These are phyloP conservation scores for Ophiostoma populinum DNA, from an alignment of 2,329 filamentous ascomycete genomes.

Conservation along the genomic window DNA sequence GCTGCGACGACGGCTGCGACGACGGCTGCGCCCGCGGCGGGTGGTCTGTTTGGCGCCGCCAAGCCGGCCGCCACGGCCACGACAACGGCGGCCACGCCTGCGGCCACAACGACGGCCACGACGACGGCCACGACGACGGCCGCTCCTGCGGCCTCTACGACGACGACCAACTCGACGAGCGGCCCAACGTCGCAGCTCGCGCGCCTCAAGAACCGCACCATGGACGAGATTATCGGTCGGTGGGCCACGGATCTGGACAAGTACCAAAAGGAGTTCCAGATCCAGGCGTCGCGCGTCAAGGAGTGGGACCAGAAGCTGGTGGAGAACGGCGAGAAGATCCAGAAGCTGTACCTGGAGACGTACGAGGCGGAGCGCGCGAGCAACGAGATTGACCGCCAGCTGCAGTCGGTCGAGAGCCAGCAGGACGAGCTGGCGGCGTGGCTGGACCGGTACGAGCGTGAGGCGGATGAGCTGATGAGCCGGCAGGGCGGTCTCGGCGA, in stretches of 20 bases:
- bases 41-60: constrained; percentile 10
- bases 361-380: constrained; percentile 89
- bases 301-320: constrained; percentile 86
- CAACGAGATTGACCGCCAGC: constrained; percentile 81
- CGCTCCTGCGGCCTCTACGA: constrained; percentile 10
- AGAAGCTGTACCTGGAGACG: constrained; percentile 78
- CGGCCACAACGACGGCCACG: constrained; percentile 17
- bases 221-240: constrained; percentile 95
- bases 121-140: constrained; percentile 14
- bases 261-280: constrained; percentile 92
- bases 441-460: constrained; percentile 79
- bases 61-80: constrained; percentile 11
- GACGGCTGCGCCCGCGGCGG: constrained; percentile 12
- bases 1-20: constrained; percentile 15
- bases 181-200: constrained; percentile 75
- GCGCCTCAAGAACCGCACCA: constrained; percentile 91
- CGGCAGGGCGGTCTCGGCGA: constrained; percentile 53
- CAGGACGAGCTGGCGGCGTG: constrained; percentile 80
- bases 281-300: constrained; percentile 72
- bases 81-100: constrained; percentile 8
- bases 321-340: constrained; percentile 88
- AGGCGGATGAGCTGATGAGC: constrained; percentile 76
- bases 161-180: constrained; percentile 44
- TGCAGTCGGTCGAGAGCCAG: constrained; percentile 76
- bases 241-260: constrained; percentile 93